phyloP scores from a whole-genome alignment of 2,329 filamentous ascomycete genomes.

The Phialemonium atrogriseum region DNA sequence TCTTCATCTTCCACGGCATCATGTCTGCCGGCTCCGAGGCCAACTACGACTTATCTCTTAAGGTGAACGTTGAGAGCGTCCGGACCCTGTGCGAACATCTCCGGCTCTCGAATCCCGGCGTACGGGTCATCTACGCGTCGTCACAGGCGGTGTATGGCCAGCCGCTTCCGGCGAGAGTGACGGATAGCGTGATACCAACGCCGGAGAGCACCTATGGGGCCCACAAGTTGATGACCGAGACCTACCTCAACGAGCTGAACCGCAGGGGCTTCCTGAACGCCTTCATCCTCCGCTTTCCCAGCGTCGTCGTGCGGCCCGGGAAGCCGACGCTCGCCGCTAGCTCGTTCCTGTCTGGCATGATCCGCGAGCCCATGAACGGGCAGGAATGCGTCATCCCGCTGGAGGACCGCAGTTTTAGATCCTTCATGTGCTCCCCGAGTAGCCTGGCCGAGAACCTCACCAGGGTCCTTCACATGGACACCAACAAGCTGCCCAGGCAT shows the following conservation, averaged over 20 bases:
- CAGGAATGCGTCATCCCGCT: constrained; percentile 44
- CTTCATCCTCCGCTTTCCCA: constrained; percentile 51
- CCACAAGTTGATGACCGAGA: constrained; percentile 55
- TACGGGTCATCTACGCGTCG: constrained; percentile 52
- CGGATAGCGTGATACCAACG: constrained; percentile 42
- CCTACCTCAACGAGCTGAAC: constrained; percentile 55
- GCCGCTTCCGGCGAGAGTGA: constrained; percentile 43
- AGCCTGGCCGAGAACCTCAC: constrained; percentile 45
- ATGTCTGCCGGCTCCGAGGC: constrained; percentile 58
- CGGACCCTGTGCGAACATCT: constrained; percentile 43
- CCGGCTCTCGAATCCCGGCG: constrained; percentile 37
- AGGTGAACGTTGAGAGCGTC: constrained; percentile 54
- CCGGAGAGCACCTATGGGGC: constrained; percentile 56
- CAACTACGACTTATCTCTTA: constrained; percentile 49
- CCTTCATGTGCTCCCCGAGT: constrained; percentile 46
- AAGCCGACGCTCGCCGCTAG: constrained; percentile 53
- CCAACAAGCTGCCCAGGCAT: constrained; percentile 31
- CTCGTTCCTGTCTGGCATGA: constrained; percentile 55
- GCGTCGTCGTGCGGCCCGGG: constrained; percentile 53
- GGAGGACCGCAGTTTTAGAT: constrained; percentile 38
- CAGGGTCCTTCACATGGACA: constrained; percentile 30
- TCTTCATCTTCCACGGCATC: constrained; percentile 59
- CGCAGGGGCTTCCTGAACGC: constrained; percentile 50
- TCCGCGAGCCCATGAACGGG: constrained; percentile 52
- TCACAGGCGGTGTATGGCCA: constrained; percentile 57